Base-by-base conservation (phyloP, 2,329 filamentous ascomycete species). In the Talaromyces marneffei region DNA sequence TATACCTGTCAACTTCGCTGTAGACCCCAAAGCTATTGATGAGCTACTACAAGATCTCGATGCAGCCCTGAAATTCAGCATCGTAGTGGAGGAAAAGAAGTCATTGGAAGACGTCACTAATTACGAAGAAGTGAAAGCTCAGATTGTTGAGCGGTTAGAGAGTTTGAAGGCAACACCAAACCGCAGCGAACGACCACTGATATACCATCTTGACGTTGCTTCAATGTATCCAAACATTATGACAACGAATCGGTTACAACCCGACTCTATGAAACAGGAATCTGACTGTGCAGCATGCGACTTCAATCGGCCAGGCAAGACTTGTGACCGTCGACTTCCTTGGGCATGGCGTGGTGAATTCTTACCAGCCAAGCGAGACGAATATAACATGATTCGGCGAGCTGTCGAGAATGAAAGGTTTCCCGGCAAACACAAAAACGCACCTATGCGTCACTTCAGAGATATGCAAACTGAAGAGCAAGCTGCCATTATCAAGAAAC, bases 151-250 rank as follows among this genome's bases (percentile, higher is more conserved):
- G 29, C 85, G 84, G 63, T 78, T 99, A 35, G 79, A 83, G 57
- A 82, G 86, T 64, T 80, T 99, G 57, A 95, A 90, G 73, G 82
- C 87, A 57, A 94, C 88, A 0, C 93, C 94, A 0, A 92, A 95
- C 69, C 84, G 94, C 65, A 86, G 82, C 67, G 94, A 99, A 74
- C 82, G 87, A 46, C 94, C 94, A 4, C 84, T 95, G 33, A 99
- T 99, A 66, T 99, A 99, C 77, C 94, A 99, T 82, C 81, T 99
- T 78, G 94, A 99, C 72, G 95, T 99, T 62, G 94, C 94, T 18
- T 97, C 94, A 63, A 99, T 99, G 94, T 99, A 99, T 73, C 94
- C 94, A 9, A 99, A 99, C 75, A 99, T 99, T 74, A 99, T 99
- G 95, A 99, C 95, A 1, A 99, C 94, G 1, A 99, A 99, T 75